Conservation (phyloP, 768 basidiomycete genomes). For the Tylopilus sp. region DNA sequence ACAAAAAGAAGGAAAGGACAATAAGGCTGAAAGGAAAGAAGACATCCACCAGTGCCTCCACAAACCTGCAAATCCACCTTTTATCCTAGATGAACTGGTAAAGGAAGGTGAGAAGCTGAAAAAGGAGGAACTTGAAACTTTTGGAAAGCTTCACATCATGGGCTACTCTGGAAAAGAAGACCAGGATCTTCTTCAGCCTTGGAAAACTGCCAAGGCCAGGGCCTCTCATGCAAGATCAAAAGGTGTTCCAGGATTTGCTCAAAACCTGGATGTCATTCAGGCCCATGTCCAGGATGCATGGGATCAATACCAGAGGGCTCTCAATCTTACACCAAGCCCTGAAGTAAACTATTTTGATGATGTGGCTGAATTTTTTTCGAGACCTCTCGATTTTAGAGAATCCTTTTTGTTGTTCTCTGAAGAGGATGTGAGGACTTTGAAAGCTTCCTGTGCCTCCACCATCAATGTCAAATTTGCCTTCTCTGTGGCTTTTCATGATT, state of each 20-base stretch:
- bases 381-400: slow-evolving; percentile 22
- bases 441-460: slow-evolving; percentile 55
- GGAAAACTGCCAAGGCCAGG: slow-evolving; percentile 24
- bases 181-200: slow-evolving; percentile 38
- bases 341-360: slow-evolving; percentile 7
- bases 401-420: slow-evolving; percentile 21
- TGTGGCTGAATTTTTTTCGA: slow-evolving; percentile 30
- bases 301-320: slow-evolving; percentile 16
- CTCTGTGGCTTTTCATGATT: slow-evolving; percentile 46
- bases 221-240: background rate
- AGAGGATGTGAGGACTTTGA: slow-evolving; percentile 37
- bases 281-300: slow-evolving; percentile 34
- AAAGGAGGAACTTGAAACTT: slow-evolving; percentile 34
- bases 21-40: background rate
- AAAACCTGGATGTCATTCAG: slow-evolving; percentile 40
- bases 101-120: slow-evolving; percentile 38
- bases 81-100: slow-evolving; percentile 45
- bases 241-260: slow-evolving; percentile 16
- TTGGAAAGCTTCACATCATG: slow-evolving; percentile 21
- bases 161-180: slow-evolving; percentile 9
- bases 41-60: background rate
- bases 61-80: slow-evolving; percentile 13
- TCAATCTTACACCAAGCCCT: background rate
- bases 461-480: slow-evolving; percentile 43
- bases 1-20: background rate